phyloP scores from a whole-genome alignment of 441 rosid genomes.

The Melastoma candidum region DNA sequence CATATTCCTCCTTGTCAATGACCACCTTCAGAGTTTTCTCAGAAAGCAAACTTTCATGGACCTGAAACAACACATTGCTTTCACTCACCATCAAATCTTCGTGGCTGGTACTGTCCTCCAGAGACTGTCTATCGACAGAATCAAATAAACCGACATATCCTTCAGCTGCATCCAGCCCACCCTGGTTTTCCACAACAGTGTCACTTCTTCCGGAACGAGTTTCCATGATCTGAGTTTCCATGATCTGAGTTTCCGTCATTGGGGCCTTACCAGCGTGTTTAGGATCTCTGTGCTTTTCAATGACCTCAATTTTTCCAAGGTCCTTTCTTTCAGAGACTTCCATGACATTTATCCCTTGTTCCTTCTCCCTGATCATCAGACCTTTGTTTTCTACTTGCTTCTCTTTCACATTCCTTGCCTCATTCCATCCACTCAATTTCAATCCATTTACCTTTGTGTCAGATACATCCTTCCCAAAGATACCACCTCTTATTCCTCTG shows the following conservation, averaged over 20 bases:
- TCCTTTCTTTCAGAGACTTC: constrained; percentile 1
- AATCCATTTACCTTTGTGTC: constrained; percentile 24
- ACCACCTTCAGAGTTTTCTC: constrained; percentile 7
- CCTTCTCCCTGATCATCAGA: too few relatives aligned
- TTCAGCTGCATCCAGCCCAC: constrained; percentile 24
- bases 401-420: too few relatives aligned
- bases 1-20: constrained; percentile 16
- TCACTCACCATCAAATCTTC: constrained; percentile 21
- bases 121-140: constrained; percentile 17
- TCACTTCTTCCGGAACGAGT: constrained; percentile 19
- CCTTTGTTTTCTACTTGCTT: too few relatives aligned
- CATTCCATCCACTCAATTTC: constrained; percentile 12
- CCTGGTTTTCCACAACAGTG: constrained; percentile 24
- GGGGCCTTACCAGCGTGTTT: constrained; percentile 25
- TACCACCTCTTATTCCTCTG: constrained; percentile 30
- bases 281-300: constrained; percentile 21
- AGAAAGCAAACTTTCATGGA: constrained; percentile 7
- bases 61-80: constrained; percentile 17
- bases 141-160: constrained; percentile 22
- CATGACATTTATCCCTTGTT: too few relatives aligned
- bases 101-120: constrained; percentile 26
- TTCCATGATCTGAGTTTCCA: constrained; percentile 13
- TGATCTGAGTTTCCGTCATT: constrained; percentile 5
- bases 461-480: constrained; percentile 21
- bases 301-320: constrained; percentile 18